Conservation (phyloP, 352 stramenopile genomes). For the Lagenidium sp. region DNA sequence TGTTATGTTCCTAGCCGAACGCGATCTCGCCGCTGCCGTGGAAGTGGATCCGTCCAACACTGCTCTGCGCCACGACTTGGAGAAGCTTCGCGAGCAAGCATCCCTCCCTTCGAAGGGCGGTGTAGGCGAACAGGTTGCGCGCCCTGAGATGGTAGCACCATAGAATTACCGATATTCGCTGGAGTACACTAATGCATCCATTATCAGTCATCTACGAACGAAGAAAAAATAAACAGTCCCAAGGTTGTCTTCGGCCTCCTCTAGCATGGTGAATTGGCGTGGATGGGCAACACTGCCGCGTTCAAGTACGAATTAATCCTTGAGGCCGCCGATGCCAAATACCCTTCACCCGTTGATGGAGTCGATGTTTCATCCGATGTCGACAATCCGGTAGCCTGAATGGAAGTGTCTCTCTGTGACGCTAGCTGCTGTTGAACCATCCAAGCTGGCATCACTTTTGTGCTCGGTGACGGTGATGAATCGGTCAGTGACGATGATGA, state of each 20-base stretch:
- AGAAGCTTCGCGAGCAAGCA: constrained; percentile 21
- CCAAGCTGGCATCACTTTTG: constrained; percentile 30
- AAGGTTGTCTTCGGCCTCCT: no score
- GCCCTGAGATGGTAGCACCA: no score
- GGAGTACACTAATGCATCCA: no score
- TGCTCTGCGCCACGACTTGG: constrained; percentile 34
- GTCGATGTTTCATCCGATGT: neutral
- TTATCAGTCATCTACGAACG: no score
- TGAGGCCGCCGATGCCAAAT: no score
- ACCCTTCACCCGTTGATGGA: no score
- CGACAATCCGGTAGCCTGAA: neutral
- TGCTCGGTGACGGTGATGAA: constrained; percentile 7
- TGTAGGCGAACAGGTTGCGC: no score
- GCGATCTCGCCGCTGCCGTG: constrained; percentile 43
- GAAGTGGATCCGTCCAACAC: constrained; percentile 52
- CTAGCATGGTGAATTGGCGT: constrained; percentile 1
- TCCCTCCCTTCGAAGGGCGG: no score
- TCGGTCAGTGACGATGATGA: constrained; percentile 10
- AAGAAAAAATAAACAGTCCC: no score
- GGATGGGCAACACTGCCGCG: neutral
- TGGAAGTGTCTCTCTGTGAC: neutral
- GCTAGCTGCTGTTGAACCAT: neutral
- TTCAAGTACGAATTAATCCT: no score
- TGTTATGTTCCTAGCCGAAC: constrained; percentile 25
- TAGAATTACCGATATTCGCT: no score